phyloP scores from a whole-genome alignment of 2,329 filamentous ascomycete genomes.

The Fusarium xylarioides region DNA sequence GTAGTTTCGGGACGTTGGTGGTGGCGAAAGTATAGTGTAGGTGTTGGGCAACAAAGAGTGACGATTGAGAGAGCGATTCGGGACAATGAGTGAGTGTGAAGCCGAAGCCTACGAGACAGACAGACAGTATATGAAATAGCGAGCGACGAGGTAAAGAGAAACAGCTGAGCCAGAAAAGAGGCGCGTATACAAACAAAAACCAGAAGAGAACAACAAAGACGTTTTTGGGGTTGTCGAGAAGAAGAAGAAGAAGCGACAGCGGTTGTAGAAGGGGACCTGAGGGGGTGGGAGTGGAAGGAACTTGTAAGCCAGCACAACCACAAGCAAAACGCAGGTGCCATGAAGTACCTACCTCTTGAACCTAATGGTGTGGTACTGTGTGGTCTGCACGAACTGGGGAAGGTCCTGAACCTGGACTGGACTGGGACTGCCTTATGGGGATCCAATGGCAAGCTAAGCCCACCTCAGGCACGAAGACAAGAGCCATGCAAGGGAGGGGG shows the following conservation, averaged over 20 bases:
- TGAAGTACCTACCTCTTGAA: constrained; percentile 11
- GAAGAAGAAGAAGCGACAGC: constrained; percentile 6
- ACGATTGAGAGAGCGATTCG: constrained; percentile 7
- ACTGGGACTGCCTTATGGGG: constrained; percentile 15
- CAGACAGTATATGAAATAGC: constrained; percentile 13
- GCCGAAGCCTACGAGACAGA: neutral
- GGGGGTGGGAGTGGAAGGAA: constrained; percentile 29
- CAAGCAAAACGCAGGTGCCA: constrained; percentile 14
- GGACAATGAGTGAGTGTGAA: constrained; percentile 26
- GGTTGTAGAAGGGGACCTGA: constrained; percentile 8
- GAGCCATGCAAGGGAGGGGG: constrained; percentile 32
- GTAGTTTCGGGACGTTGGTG: constrained; percentile 3
- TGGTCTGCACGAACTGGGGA: constrained; percentile 23
- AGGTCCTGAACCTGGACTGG: constrained; percentile 3
- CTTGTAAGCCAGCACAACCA: constrained; percentile 31
- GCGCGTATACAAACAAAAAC: constrained; percentile 17
- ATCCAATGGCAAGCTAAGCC: constrained; percentile 9
- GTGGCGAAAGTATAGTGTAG: constrained; percentile 6
- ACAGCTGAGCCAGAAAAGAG: constrained; percentile 14
- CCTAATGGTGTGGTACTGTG: constrained; percentile 16
- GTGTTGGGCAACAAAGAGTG: neutral
- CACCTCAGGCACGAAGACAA: constrained; percentile 22
- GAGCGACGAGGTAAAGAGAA: constrained; percentile 11
- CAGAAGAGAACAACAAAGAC: constrained; percentile 12
- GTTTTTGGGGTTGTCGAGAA: constrained; percentile 6